Evolutionary conservation across 148 eudicot genomes (phyloP).

Genomic region (Camellia japonica): DNA sequence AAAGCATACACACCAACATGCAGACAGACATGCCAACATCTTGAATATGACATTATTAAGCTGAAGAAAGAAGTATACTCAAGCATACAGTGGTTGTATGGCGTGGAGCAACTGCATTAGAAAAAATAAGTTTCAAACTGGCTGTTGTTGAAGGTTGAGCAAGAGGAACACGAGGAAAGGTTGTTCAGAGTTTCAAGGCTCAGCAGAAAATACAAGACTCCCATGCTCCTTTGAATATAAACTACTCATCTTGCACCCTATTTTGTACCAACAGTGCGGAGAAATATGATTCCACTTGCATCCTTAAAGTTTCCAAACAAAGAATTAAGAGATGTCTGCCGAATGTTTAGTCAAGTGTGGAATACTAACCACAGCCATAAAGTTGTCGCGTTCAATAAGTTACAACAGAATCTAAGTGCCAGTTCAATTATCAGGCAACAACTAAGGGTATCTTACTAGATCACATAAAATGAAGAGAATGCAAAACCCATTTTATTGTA

Average conservation of each 20-base stretch:
- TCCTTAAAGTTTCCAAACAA: not conserved
- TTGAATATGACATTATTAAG: not conserved
- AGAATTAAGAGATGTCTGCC: not conserved
- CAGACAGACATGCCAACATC: not conserved
- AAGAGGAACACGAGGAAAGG: not conserved
- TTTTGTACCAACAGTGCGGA: not conserved
- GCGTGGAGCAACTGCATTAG: not conserved
- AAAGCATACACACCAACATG: not conserved
- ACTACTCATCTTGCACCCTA: not conserved
- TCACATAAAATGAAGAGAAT: not conserved
- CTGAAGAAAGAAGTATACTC: not conserved
- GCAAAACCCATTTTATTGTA: not conserved
- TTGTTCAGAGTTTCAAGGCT: not conserved
- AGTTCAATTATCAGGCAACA: not conserved
- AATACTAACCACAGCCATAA: not conserved
- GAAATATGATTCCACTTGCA: not conserved
- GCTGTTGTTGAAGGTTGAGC: not conserved
- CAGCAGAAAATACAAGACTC: not conserved
- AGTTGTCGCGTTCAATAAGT: not conserved
- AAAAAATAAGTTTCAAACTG: constrained; percentile 1
- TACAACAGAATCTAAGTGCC: not conserved
- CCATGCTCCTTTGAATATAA: not conserved
- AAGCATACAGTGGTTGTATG: not conserved
- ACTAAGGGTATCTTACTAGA: not conserved
- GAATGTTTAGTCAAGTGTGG: constrained; percentile 1